Percentiles rank a stretch among this genome's conserved stretches.
Evolutionary conservation across 2,329 filamentous ascomycete species (phyloP).

Genomic region (Phaeosphaeriaceae sp.): DNA sequence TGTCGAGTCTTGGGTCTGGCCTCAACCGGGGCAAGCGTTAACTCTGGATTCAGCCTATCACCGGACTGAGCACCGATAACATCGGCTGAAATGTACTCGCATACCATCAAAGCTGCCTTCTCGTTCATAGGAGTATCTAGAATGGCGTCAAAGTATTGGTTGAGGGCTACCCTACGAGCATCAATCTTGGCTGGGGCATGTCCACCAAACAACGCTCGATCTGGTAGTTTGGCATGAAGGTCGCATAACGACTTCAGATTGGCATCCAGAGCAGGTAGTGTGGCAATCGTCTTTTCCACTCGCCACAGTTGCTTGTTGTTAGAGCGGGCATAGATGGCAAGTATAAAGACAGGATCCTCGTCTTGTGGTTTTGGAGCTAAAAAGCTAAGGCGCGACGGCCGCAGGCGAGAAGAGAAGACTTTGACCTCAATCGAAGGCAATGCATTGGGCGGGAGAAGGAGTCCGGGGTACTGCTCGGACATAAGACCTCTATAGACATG

Average conservation of each 20-base stretch:
- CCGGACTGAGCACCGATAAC: slow-evolving; percentile 64
- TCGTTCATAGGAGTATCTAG: slow-evolving; percentile 83
- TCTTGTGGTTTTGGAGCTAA: slow-evolving; percentile 80
- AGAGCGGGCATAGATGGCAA: slow-evolving; percentile 81
- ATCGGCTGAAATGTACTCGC: slow-evolving; percentile 79
- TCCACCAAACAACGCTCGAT: slow-evolving; percentile 84
- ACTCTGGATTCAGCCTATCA: slow-evolving; percentile 63
- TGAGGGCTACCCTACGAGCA: slow-evolving; percentile 78
- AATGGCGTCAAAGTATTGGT: slow-evolving; percentile 83
- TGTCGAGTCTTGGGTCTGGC: slow-evolving; percentile 62
- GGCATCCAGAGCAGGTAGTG: slow-evolving; percentile 81
- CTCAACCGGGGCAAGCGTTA: slow-evolving; percentile 51
- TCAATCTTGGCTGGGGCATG: slow-evolving; percentile 95
- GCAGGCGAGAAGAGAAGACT: slow-evolving; percentile 93
- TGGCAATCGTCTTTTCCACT: slow-evolving; percentile 87
- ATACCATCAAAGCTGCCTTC: slow-evolving; percentile 77
- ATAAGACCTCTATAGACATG: slow-evolving; percentile 77
- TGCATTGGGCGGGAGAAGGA: slow-evolving; percentile 86
- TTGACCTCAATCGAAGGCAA: slow-evolving; percentile 83
- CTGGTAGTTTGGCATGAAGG: slow-evolving; percentile 79
- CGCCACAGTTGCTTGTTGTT: slow-evolving; percentile 85
- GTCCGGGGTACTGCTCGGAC: slow-evolving; percentile 84
- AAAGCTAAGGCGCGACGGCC: slow-evolving; percentile 85
- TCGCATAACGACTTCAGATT: slow-evolving; percentile 75
- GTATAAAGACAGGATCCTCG: slow-evolving; percentile 91